Base-by-base conservation (phyloP, 2,329 filamentous ascomycete genomes). In the Aspergillus arachidicola region DNA sequence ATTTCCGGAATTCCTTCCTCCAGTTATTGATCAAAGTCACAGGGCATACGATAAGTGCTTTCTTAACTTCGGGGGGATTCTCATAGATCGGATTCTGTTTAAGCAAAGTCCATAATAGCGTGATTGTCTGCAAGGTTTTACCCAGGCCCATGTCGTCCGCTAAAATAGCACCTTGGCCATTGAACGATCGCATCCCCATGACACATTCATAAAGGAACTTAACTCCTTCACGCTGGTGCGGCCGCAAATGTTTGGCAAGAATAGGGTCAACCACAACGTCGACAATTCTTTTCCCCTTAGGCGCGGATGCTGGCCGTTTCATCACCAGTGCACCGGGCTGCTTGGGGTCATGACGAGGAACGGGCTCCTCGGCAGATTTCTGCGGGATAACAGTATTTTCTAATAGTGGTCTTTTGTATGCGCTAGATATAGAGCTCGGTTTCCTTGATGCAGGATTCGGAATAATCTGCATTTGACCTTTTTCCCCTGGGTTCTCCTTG, bases 61-160 rank as follows among this genome's bases (percentile, higher is more conserved):
- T 92, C 67, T 85, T 89, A 54, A 92, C 83, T 0, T 91, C 85
- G 2, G 88, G 86, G 2, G 78, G 69, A 32, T 80, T 82, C 45
- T 85, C 85, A 67, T 87, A 81, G 6, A 91, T 81, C 0, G 89
- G 89, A 70, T 89, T 91, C 71, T 92, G 89, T 73, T 91, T 91
- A 65, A 92, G 76, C 38, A 92, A 75, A 1, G 89, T 92, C 89
- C 89, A 92, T 14, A 92, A 72, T 53, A 92, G 76, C 3, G 89
- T 81, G 70, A 92, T 92, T 0, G 89, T 91, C 70, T 92, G 89
- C 38, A 92, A 73, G 0, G 90, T 91, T 77, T 92, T 92, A 23
- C 90, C 90, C 2, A 92, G 76, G 0, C 90, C 90, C 90, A 92
- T 92, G 69, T 92, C 90, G 72, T 92, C 90, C 1, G 90, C 90